These are phyloP conservation scores for Hypoxylon rubiginosum DNA, from an alignment of 2,329 filamentous ascomycete species.

Conservation along the genomic window DNA sequence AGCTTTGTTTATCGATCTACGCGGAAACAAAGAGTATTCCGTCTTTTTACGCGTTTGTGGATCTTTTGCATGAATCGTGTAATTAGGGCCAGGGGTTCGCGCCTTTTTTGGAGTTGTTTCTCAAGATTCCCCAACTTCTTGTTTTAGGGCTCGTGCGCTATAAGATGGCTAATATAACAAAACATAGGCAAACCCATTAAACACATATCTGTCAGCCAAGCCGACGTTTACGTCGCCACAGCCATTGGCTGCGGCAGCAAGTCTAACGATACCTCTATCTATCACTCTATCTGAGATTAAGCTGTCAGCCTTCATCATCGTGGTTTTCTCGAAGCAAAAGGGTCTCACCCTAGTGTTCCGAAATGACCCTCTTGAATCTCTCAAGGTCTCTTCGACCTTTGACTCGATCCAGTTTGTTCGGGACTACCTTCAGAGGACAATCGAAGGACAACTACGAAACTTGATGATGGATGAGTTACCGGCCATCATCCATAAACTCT, in stretches of 20 bases:
- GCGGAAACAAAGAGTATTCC: slow-evolving; percentile 28
- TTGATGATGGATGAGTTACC: slow-evolving; percentile 98
- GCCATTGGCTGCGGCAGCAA: slow-evolving; percentile 89
- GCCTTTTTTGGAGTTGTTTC: slow-evolving; percentile 46
- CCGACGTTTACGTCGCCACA: slow-evolving; percentile 93
- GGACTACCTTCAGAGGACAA: slow-evolving; percentile 95
- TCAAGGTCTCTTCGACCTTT: slow-evolving; percentile 98
- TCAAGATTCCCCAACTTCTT: slow-evolving; percentile 39
- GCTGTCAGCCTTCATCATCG: slow-evolving; percentile 94
- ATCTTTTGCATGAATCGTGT: slow-evolving; percentile 55
- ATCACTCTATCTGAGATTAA: slow-evolving; percentile 97
- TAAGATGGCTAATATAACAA: slow-evolving; percentile 64
- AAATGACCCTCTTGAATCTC: slow-evolving; percentile 96
- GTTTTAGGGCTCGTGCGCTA: slow-evolving; percentile 49
- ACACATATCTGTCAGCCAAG: slow-evolving; percentile 93
- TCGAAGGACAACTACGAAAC: slow-evolving; percentile 91
- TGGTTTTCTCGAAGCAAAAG: slow-evolving; percentile 98
- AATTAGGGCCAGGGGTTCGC: slow-evolving; percentile 52
- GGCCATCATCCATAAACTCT: slow-evolving; percentile 94
- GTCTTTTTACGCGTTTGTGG: slow-evolving; percentile 45
- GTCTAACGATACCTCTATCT: slow-evolving; percentile 95
- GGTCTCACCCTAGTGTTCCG: slow-evolving; percentile 96
- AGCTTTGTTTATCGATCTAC: slow-evolving; percentile 29
- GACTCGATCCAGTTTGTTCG: slow-evolving; percentile 99
- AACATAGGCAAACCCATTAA: slow-evolving; percentile 88